phyloP scores from a whole-genome alignment of 2,329 filamentous ascomycete species.

The Botrytis sinoallii region DNA sequence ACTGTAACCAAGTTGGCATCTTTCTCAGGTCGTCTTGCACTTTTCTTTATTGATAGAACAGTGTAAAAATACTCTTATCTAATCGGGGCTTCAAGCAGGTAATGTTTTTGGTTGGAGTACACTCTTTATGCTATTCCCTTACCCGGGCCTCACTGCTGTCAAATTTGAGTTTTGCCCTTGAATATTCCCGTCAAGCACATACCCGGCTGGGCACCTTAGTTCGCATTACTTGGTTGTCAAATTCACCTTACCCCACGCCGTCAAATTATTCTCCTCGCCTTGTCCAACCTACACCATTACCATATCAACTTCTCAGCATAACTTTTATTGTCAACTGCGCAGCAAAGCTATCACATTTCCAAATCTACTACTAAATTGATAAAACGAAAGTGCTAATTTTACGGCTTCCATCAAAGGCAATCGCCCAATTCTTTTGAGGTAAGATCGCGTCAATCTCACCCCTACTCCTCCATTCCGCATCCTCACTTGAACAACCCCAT shows the following conservation, averaged over 20 bases:
- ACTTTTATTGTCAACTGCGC: not conserved
- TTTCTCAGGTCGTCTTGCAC: not conserved
- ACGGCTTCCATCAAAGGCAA: not conserved
- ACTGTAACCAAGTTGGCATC: not conserved
- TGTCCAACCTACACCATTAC: not conserved
- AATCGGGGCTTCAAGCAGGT: not conserved
- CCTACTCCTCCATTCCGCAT: not conserved
- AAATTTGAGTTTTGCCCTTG: not conserved
- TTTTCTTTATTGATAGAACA: not conserved
- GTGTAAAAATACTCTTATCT: too few relatives aligned
- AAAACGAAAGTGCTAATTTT: not conserved
- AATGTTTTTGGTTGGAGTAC: not conserved
- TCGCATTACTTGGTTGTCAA: not conserved
- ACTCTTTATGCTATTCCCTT: not conserved
- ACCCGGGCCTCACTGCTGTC: not conserved
- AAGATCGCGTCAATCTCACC: not conserved
- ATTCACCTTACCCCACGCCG: not conserved
- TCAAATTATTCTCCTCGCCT: not conserved
- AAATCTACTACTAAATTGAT: not conserved
- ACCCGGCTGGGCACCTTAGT: not conserved
- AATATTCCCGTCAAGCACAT: not conserved
- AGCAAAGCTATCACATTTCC: not conserved
- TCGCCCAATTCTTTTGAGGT: constrained; percentile 1
- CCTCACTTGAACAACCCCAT: not conserved
- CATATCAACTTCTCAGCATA: not conserved